Conservation (phyloP, 805 yeast species). For the Candida caryicola region DNA sequence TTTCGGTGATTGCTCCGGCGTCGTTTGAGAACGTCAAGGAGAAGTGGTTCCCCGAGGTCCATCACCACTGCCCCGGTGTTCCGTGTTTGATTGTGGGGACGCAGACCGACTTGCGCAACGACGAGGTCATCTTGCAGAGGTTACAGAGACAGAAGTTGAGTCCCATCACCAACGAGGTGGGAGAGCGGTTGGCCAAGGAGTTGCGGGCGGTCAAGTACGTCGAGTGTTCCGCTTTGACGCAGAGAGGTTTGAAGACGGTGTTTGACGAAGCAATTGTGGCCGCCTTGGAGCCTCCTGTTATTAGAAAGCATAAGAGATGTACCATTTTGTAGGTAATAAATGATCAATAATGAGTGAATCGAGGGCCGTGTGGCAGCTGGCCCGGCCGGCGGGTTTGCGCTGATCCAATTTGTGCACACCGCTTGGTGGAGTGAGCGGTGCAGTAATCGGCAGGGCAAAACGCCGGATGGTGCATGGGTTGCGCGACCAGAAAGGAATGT, state of each 20-base stretch:
- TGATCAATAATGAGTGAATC: not conserved
- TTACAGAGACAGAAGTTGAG: slow-evolving; percentile 85
- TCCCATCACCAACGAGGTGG: slow-evolving; percentile 83
- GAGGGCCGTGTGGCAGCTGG: not conserved
- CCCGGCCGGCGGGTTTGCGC: too few species aligned
- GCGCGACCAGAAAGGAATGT: too few species aligned
- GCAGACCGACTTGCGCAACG: slow-evolving; percentile 91
- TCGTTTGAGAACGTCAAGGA: slow-evolving; percentile 96
- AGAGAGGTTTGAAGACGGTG: slow-evolving; percentile 94
- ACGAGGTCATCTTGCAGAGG: slow-evolving; percentile 84
- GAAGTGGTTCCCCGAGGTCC: slow-evolving; percentile 98
- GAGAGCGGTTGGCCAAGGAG: slow-evolving; percentile 90
- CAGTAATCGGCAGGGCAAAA: too few species aligned
- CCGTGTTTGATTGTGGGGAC: slow-evolving; percentile 97
- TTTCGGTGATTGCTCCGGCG: slow-evolving; percentile 95
- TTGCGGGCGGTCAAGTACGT: slow-evolving; percentile 94
- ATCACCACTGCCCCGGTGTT: slow-evolving; percentile 96
- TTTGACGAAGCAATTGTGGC: slow-evolving; percentile 98
- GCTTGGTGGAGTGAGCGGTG: too few species aligned
- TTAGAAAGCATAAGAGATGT: slow-evolving; percentile 79
- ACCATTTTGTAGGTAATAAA: slow-evolving; percentile 56
- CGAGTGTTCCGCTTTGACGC: slow-evolving; percentile 97
- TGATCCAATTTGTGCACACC: too few species aligned
- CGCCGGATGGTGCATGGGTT: too few species aligned
- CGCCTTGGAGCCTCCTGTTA: slow-evolving; percentile 94